Conservation (phyloP, 208 protist genomes). For the Herpetomonas samuelpessoai region DNA sequence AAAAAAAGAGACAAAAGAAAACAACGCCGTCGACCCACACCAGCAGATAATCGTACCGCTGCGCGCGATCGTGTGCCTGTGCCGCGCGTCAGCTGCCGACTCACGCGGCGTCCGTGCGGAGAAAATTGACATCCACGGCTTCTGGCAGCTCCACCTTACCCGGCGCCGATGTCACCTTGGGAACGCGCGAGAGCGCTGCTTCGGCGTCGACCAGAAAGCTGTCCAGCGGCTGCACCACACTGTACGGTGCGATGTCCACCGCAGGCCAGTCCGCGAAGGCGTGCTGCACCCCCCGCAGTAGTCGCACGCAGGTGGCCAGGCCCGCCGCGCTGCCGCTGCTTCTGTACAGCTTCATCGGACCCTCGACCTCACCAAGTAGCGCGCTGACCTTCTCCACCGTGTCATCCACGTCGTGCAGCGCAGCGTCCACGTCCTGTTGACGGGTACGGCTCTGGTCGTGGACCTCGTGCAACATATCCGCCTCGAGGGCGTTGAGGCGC, state of each 20-base stretch:
- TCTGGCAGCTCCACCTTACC: constrained; percentile 68
- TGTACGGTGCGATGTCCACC: constrained; percentile 50
- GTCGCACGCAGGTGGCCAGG: constrained; percentile 20
- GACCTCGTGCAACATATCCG: constrained; percentile 34
- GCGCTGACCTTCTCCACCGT: constrained; percentile 43
- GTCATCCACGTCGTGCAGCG: constrained; percentile 25
- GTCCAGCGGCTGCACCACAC: constrained; percentile 19
- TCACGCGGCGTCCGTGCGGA: constrained; percentile 42
- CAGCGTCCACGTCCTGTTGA: constrained; percentile 26
- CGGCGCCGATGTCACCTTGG: constrained; percentile 9
- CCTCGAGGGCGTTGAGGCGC: constrained; percentile 43
- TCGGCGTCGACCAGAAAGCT: constrained; percentile 38
- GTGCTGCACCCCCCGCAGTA: constrained; percentile 45
- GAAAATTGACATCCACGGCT: constrained; percentile 74
- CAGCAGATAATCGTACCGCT: too few species aligned
- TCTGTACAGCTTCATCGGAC: constrained; percentile 33
- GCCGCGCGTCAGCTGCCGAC: neutral
- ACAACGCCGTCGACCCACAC: too few species aligned
- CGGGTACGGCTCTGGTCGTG: constrained; percentile 23
- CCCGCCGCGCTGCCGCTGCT: constrained; percentile 26
- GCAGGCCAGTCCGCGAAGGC: constrained; percentile 55
- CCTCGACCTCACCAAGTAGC: constrained; percentile 33
- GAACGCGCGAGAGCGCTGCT: constrained; percentile 22
- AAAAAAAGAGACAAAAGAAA: neutral
- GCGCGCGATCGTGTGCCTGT: neutral